phyloP scores from a whole-genome alignment of 2,329 filamentous ascomycete genomes.

The Sporothrix schenckii region DNA sequence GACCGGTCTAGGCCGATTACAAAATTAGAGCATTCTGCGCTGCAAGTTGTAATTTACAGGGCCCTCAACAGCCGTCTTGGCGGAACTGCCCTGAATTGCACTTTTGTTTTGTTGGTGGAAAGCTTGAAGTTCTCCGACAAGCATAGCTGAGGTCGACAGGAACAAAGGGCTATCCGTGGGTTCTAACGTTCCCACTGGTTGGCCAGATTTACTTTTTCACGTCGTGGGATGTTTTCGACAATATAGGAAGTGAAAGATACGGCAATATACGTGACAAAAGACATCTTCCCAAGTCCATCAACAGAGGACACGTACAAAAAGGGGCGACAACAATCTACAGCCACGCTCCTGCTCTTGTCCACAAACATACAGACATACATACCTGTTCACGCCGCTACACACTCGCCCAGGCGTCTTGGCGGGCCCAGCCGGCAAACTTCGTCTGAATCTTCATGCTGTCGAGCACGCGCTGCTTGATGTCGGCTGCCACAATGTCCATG shows the following conservation, averaged over 20 bases:
- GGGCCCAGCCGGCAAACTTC: conserved; percentile 51
- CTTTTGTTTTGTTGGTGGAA: neutral
- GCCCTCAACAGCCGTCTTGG: neutral
- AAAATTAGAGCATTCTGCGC: neutral
- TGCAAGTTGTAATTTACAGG: neutral
- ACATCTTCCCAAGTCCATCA: too few species aligned
- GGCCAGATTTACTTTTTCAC: neutral
- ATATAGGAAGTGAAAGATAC: too few species aligned
- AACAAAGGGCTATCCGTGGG: neutral
- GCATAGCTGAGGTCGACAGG: neutral
- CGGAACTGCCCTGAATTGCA: neutral
- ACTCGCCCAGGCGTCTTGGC: conserved; percentile 41
- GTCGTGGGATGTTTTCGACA: too few species aligned
- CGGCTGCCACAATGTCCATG: conserved; percentile 60
- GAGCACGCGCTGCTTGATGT: conserved; percentile 66
- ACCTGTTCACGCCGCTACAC: conserved; percentile 7
- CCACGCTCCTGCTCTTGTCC: neutral
- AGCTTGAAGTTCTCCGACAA: neutral
- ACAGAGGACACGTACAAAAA: neutral
- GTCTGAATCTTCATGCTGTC: conserved; percentile 78
- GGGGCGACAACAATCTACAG: neutral
- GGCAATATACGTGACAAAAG: too few species aligned
- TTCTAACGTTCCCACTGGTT: neutral
- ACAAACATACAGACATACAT: neutral
- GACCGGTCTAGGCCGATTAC: conserved; percentile 28